Percentiles rank a stretch among this genome's conserved stretches.
phyloP scores from a whole-genome alignment of 371 early-diverging fungal genomes.

The Mucor lusitanicus region DNA sequence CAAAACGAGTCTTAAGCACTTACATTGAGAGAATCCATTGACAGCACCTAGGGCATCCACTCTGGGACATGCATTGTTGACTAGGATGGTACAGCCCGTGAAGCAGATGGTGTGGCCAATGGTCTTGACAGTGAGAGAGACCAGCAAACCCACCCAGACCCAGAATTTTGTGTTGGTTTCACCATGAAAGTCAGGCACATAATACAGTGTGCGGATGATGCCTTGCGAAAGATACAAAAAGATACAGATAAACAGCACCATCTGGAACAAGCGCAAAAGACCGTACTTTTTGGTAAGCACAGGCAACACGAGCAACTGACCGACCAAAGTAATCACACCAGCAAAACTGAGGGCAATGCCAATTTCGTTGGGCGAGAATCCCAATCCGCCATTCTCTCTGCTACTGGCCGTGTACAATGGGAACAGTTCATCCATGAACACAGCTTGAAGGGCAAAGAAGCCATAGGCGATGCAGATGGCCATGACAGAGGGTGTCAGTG shows the following conservation, averaged over 20 bases:
- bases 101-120: slow-evolving; percentile 39
- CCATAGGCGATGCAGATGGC: slow-evolving; percentile 39
- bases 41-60: slow-evolving; percentile 36
- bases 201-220: slow-evolving; percentile 33
- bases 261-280: slow-evolving; percentile 51
- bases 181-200: slow-evolving; percentile 32
- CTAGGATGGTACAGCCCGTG: slow-evolving; percentile 36
- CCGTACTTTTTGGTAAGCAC: slow-evolving; percentile 46
- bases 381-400: slow-evolving; percentile 61
- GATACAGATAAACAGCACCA: slow-evolving; percentile 40
- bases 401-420: slow-evolving; percentile 62
- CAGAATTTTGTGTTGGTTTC: slow-evolving; percentile 36
- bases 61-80: slow-evolving; percentile 38
- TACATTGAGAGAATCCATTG: slow-evolving; percentile 50
- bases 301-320: slow-evolving; percentile 67
- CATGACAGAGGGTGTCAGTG: slow-evolving; percentile 40
- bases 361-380: slow-evolving; percentile 53
- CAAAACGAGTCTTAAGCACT: too few relatives aligned
- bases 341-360: slow-evolving; percentile 63
- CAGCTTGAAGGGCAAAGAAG: slow-evolving; percentile 35
- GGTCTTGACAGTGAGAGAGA: slow-evolving; percentile 33
- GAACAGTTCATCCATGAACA: slow-evolving; percentile 58
- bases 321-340: slow-evolving; percentile 52
- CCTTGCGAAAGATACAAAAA: slow-evolving; percentile 48
- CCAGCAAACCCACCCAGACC: slow-evolving; percentile 49